Evolutionary conservation across 2,329 filamentous ascomycete genomes (phyloP), one percentile per base, ranked within the genome.

Genomic region (Claviceps sp.): DNA sequence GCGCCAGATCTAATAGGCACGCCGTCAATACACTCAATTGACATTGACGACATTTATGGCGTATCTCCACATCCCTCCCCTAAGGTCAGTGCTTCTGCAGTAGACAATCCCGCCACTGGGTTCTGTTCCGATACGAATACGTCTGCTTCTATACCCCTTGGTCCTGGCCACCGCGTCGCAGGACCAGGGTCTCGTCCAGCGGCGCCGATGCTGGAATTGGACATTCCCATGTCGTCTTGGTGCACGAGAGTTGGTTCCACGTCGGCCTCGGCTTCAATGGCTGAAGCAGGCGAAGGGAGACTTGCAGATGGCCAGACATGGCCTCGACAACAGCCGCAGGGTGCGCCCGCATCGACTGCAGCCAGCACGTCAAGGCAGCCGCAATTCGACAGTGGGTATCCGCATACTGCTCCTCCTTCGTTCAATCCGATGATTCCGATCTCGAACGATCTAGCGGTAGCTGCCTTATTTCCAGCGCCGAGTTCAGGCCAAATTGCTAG

Each of bases 41-140:
- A 58, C 23, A 52, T 54, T 37, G 63, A 65, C 11, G 65, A 75
- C 26, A 60, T 76, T 3, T 76, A 76, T 57, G 68, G 74, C 53
- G 71, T 70, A 4, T 74, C 73, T 2, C 73, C 74, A 0, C 72
- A 70, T 2, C 65, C 61, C 11, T 73, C 72, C 0, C 73, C 73
- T 1, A 56, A 47, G 22, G 54, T 56, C 1, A 20, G 47, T n/a
- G 17, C 8, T 17, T 50, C 47, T 26, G 20, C 38, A 7, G n/a
- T 34, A 7, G 14, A 39, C 8, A 22, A 7, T 20, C n/a, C 6
- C 16, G 46, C 40, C 14, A 34, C 43, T 6, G 5, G 9, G 3
- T 23, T 37, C 11, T 49, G 46, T 2, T 11, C 14, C 22, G 13
- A 34, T 6, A 36, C 14, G 4, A 20, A 7, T 40, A 43, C 42